A percentile compares a stretch with the other conserved stretches of the same genome.
These are phyloP conservation scores for Cryptosporidium sp. DNA, from an alignment of 169 alveolate genomes.

Conservation along the genomic window DNA sequence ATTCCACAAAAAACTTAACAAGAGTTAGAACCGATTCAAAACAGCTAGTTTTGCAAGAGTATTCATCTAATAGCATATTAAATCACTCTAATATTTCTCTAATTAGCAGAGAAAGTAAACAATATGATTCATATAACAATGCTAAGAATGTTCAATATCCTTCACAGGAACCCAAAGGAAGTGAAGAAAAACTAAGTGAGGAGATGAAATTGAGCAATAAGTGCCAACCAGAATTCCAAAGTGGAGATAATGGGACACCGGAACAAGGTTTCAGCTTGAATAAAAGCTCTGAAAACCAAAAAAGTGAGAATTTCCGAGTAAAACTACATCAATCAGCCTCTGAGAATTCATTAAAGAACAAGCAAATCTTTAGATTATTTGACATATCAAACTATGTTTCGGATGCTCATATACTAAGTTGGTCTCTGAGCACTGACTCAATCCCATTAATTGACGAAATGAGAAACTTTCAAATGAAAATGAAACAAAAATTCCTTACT, in stretches of 20 bases:
- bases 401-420: constrained; percentile 34
- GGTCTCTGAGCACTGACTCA: constrained; percentile 31
- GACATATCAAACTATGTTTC: constrained; percentile 6
- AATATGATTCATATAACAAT: neutral
- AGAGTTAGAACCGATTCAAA: constrained; percentile 70
- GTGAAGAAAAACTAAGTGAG: neutral
- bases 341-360: neutral
- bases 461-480: neutral
- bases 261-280: too few relatives aligned
- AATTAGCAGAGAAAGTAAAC: neutral
- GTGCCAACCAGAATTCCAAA: neutral
- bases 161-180: neutral
- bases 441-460: constrained; percentile 9
- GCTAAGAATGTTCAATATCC: neutral
- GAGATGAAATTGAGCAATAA: neutral
- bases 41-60: constrained; percentile 43
- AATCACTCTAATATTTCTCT: neutral
- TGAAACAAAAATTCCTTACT: constrained; percentile 29
- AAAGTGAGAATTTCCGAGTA: neutral
- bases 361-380: constrained; percentile 17
- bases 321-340: neutral
- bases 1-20: constrained; percentile 36
- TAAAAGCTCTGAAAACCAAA: neutral
- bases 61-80: neutral
- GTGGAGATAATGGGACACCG: neutral